phyloP scores from a whole-genome alignment of 495 filamentous ascomycete genomes.

The Parathielavia appendiculata region DNA sequence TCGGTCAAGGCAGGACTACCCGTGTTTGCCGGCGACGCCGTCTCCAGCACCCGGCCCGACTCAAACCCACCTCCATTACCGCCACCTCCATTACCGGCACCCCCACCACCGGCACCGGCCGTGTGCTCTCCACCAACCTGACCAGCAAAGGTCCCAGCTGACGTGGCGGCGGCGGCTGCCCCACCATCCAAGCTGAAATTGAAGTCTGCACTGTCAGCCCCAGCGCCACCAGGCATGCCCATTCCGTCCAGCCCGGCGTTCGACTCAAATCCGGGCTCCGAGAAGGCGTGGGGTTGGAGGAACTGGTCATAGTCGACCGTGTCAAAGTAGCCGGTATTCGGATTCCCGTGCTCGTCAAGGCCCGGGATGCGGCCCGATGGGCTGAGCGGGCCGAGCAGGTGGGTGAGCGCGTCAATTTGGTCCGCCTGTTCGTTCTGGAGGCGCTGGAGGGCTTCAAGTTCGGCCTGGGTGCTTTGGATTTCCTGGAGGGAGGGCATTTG shows the following conservation, averaged over 20 bases:
- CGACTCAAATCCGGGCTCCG: conserved; percentile 26
- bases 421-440: conserved; percentile 67
- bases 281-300: conserved; percentile 60
- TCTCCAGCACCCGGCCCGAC: conserved; percentile 31
- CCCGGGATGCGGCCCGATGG: conserved; percentile 78
- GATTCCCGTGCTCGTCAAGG: conserved; percentile 46
- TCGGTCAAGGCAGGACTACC: conserved; percentile 45
- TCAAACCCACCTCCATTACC: conserved; percentile 16
- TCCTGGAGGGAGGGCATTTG: conserved; percentile 51
- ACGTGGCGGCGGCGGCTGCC: not conserved
- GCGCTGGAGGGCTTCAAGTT: conserved; percentile 68
- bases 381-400: conserved; percentile 67
- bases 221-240: conserved; percentile 1
- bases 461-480: conserved; percentile 59
- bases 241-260: not conserved
- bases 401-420: conserved; percentile 65
- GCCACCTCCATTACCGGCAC: not conserved
- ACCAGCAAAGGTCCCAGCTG: not conserved
- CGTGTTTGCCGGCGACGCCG: conserved; percentile 32
- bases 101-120: not conserved
- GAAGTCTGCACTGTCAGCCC: conserved; percentile 33
- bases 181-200: conserved; percentile 36
- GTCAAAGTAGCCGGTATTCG: conserved; percentile 40
- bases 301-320: conserved; percentile 64
- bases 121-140: not conserved